A percentile compares a stretch with the other conserved stretches of the same genome.
Evolutionary conservation across 2,329 filamentous ascomycete genomes (phyloP).

Genomic region (Hymenoscyphus linearis): DNA sequence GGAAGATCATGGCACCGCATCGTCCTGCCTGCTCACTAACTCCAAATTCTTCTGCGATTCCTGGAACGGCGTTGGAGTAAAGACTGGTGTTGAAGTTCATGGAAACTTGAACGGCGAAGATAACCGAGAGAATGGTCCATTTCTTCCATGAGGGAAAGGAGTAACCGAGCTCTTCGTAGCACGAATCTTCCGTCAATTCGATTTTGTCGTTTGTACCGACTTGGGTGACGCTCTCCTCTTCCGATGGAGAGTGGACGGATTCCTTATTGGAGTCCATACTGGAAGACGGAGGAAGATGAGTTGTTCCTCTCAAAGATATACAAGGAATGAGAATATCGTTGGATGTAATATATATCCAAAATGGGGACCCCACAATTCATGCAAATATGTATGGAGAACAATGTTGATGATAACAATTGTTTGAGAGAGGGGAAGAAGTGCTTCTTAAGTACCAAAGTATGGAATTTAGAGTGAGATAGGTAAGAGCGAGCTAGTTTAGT

Average conservation of each 20-base stretch:
- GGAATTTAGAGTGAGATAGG: too few relatives aligned
- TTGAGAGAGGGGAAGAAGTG: background rate
- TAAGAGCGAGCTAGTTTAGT: too few relatives aligned
- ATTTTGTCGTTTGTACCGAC: slow-evolving; percentile 20
- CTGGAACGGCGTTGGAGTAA: slow-evolving; percentile 63
- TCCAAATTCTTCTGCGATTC: slow-evolving; percentile 61
- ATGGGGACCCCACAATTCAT: background rate
- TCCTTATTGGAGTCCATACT: background rate
- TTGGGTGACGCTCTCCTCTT: slow-evolving; percentile 2
- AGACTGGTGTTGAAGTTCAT: slow-evolving; percentile 77
- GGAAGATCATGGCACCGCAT: slow-evolving; percentile 71
- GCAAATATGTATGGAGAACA: background rate
- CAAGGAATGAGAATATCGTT: background rate
- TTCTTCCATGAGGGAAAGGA: slow-evolving; percentile 57
- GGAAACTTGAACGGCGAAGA: slow-evolving; percentile 68
- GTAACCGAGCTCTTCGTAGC: slow-evolving; percentile 61
- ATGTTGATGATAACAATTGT: background rate
- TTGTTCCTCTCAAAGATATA: background rate
- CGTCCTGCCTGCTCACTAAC: slow-evolving; percentile 66
- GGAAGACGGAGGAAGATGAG: background rate
- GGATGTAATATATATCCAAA: background rate
- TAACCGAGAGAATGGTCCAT: slow-evolving; percentile 65
- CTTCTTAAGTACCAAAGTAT: background rate
- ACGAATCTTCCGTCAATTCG: slow-evolving; percentile 51
- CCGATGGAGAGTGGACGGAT: background rate